Conservation (phyloP, 768 basidiomycete species). For the Lyophyllum shimeji region DNA sequence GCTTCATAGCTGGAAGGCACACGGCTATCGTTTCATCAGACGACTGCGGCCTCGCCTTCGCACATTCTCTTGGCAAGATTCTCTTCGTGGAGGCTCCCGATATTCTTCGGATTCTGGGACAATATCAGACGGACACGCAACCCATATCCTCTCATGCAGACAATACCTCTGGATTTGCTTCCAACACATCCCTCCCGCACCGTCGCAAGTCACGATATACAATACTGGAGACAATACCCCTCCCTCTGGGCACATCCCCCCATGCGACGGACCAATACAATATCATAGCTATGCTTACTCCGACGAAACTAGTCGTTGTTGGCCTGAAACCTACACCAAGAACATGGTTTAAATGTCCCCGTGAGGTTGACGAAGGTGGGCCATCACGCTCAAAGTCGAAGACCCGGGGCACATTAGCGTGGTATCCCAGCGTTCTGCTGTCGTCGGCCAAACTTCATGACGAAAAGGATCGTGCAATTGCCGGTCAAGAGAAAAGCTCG, state of each 20-base stretch:
- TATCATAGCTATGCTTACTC: slow-evolving; percentile 83
- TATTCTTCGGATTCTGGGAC: slow-evolving; percentile 89
- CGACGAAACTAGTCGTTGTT: slow-evolving; percentile 89
- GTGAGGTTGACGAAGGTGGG: slow-evolving; percentile 47
- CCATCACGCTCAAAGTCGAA: slow-evolving; percentile 41
- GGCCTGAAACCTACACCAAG: slow-evolving; percentile 89
- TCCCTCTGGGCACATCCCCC: slow-evolving; percentile 74
- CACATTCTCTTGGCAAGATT: slow-evolving; percentile 91
- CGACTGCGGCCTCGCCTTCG: slow-evolving; percentile 89
- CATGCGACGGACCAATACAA: slow-evolving; percentile 81
- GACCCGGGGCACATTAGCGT: slow-evolving; percentile 69
- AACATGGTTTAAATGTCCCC: slow-evolving; percentile 84
- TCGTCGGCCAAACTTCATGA: slow-evolving; percentile 19
- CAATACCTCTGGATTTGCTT: slow-evolving; percentile 12
- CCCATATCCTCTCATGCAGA: slow-evolving; percentile 1
- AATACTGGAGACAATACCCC: slow-evolving; percentile 74
- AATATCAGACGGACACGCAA: slow-evolving; percentile 64
- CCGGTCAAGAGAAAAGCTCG: neutral
- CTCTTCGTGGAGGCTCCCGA: slow-evolving; percentile 95
- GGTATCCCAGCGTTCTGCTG: slow-evolving; percentile 69
- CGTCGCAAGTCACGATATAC: slow-evolving; percentile 58
- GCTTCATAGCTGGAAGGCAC: slow-evolving; percentile 88
- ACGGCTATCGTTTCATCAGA: slow-evolving; percentile 92
- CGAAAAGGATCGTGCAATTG: slow-evolving; percentile 19
- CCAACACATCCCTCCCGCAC: slow-evolving; percentile 31